phyloP scores from a whole-genome alignment of 1,284 basidiomycete genomes.

The Fomitopsis pinicola region DNA sequence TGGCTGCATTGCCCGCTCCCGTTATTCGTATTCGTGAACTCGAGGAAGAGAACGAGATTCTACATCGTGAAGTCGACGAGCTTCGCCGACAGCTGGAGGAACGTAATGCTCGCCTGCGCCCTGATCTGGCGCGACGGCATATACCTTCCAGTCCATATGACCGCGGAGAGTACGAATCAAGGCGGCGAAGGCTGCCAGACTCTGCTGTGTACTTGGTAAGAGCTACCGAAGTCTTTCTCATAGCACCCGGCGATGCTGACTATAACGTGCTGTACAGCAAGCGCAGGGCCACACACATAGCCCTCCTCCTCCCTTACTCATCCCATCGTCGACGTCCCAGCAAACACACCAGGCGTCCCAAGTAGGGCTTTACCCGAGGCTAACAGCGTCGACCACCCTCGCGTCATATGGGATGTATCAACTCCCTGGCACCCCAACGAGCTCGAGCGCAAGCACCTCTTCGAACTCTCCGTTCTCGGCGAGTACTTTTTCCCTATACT shows the following conservation, averaged over 20 bases:
- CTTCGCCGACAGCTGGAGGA: slow-evolving; percentile 52
- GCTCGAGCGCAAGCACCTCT: slow-evolving; percentile 53
- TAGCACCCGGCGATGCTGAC: slow-evolving; percentile 3
- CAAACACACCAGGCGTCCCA: slow-evolving; percentile 18
- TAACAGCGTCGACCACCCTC: slow-evolving; percentile 37
- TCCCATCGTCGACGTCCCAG: slow-evolving; percentile 35
- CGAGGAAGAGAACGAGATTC: slow-evolving; percentile 65
- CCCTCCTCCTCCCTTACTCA: slow-evolving; percentile 59
- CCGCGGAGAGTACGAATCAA: slow-evolving; percentile 56
- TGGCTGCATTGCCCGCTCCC: slow-evolving; percentile 64
- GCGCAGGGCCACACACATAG: slow-evolving; percentile 31
- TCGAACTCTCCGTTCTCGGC: slow-evolving; percentile 76
- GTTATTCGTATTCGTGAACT: slow-evolving; percentile 69
- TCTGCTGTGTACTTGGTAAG: slow-evolving; percentile 58
- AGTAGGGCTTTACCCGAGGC: slow-evolving; percentile 9
- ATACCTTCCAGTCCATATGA: slow-evolving; percentile 20
- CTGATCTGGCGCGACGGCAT: slow-evolving; percentile 23
- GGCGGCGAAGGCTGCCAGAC: slow-evolving; percentile 47
- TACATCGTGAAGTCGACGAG: slow-evolving; percentile 67
- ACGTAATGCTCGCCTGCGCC: slow-evolving; percentile 24
- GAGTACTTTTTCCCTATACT: slow-evolving; percentile 51
- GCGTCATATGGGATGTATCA: slow-evolving; percentile 50
- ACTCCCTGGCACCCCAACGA: slow-evolving; percentile 64
- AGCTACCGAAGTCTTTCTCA: background rate
- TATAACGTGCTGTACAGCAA: slow-evolving; percentile 2